Conservation (phyloP, 2,329 filamentous ascomycete species). For the Byssochlamys sp. region DNA sequence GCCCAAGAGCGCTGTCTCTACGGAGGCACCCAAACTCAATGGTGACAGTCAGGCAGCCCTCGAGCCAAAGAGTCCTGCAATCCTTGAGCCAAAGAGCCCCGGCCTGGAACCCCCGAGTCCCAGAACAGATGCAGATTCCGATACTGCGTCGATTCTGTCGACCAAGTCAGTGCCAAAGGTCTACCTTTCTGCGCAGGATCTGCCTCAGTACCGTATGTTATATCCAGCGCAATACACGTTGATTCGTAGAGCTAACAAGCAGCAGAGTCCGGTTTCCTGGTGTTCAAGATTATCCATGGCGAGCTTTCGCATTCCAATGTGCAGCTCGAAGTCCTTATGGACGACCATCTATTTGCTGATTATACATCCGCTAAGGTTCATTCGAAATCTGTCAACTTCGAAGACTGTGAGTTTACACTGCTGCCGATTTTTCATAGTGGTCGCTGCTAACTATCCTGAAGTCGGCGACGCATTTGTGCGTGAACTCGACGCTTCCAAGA, state of each 20-base stretch:
- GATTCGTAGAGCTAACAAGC: constrained; percentile 33
- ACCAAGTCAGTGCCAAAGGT: constrained; percentile 2
- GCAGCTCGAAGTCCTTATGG: constrained; percentile 79
- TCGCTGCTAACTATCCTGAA: constrained; percentile 18
- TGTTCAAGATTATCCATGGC: constrained; percentile 88
- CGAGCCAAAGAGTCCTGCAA: background rate
- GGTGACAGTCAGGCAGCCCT: background rate
- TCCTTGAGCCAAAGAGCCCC: background rate
- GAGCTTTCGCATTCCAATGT: constrained; percentile 68
- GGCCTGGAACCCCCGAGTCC: background rate
- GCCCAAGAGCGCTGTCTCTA: background rate
- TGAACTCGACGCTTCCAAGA: constrained; percentile 89
- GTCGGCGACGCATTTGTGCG: constrained; percentile 89
- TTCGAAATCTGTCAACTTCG: constrained; percentile 61
- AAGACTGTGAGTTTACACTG: constrained; percentile 55
- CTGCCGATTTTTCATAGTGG: background rate
- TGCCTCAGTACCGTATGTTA: constrained; percentile 22
- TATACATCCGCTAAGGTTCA: constrained; percentile 72
- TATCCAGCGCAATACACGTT: constrained; percentile 23
- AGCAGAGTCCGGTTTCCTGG: constrained; percentile 75
- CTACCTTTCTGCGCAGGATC: constrained; percentile 1
- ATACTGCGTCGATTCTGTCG: background rate
- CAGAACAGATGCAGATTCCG: constrained; percentile 1
- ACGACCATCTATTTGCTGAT: constrained; percentile 86
- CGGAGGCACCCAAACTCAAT: background rate